These are phyloP conservation scores for Lobosporangium transversale DNA, from an alignment of 192 early-diverging fungal genomes.

Conservation along the genomic window DNA sequence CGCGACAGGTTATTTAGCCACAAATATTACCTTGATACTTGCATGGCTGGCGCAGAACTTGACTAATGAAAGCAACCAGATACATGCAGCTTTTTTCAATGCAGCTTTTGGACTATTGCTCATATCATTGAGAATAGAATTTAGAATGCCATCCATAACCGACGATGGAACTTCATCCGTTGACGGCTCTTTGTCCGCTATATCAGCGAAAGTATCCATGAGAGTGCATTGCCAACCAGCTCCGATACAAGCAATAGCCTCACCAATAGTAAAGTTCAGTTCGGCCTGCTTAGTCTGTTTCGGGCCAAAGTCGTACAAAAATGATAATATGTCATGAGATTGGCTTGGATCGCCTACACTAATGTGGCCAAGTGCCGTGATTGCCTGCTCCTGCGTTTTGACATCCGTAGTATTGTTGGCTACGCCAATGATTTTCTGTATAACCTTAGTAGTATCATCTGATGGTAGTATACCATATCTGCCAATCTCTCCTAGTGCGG, in stretches of 20 bases:
- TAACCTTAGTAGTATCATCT: constrained; percentile 3
- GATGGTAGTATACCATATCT: constrained; percentile 63
- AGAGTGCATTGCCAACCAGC: constrained; percentile 73
- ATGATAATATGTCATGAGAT: constrained; percentile 45
- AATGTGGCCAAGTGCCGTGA: constrained; percentile 76
- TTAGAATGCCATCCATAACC: constrained; percentile 57
- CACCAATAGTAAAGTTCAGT: constrained; percentile 86
- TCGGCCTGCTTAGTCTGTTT: constrained; percentile 82
- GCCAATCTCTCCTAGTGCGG: constrained; percentile 78
- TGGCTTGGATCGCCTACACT: constrained; percentile 54
- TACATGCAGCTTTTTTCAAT: constrained; percentile 73
- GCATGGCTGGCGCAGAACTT: constrained; percentile 71
- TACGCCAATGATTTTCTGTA: constrained; percentile 61
- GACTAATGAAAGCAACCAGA: constrained; percentile 83
- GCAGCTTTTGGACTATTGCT: constrained; percentile 62
- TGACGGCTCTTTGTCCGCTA: constrained; percentile 59
- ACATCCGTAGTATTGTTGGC: constrained; percentile 73
- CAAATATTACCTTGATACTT: constrained; percentile 64
- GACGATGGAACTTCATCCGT: constrained; percentile 15
- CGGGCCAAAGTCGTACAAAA: constrained; percentile 66
- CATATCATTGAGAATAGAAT: constrained; percentile 65
- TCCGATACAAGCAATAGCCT: constrained; percentile 72
- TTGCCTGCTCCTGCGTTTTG: constrained; percentile 80
- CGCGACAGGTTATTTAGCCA: too few relatives aligned
- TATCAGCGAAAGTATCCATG: constrained; percentile 78